These are phyloP conservation scores for Pinus taeda DNA, from an alignment of 75 land plant species.

Conservation along the genomic window DNA sequence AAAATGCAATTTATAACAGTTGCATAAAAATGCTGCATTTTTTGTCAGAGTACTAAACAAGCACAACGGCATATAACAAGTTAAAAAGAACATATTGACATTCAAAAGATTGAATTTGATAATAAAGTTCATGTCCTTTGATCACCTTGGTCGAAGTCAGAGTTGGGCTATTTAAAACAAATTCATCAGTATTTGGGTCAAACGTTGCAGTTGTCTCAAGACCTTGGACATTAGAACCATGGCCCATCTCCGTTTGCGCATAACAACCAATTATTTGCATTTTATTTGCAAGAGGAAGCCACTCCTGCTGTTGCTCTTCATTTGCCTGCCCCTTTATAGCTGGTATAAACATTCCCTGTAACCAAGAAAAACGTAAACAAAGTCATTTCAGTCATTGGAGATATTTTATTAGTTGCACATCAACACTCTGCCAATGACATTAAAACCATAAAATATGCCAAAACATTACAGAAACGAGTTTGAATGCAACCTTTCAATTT, in stretches of 20 bases:
- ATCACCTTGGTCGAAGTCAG: slow-evolving; percentile 92
- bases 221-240: slow-evolving; percentile 99
- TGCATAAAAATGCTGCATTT: background rate
- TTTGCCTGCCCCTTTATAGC: slow-evolving; percentile 94
- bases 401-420: no score
- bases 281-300: slow-evolving; percentile 88
- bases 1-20: background rate
- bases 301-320: slow-evolving; percentile 93
- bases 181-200: slow-evolving; percentile 86
- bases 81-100: background rate
- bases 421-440: no score
- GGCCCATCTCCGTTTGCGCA: slow-evolving; percentile 99
- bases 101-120: background rate
- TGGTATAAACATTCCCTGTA: slow-evolving; percentile 96
- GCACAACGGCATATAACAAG: no score
- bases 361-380: background rate
- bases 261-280: slow-evolving; percentile 98
- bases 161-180: slow-evolving; percentile 85
- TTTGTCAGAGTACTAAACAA: background rate
- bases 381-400: no score
- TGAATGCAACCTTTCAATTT: no score
- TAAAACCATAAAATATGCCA: no score
- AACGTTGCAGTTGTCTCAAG: slow-evolving; percentile 98
- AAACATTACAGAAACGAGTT: no score
- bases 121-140: background rate